A percentile compares a stretch with the other conserved stretches of the same genome.
phyloP scores from a whole-genome alignment of 2,329 filamentous ascomycete genomes.

The Aspergillus sojae region DNA sequence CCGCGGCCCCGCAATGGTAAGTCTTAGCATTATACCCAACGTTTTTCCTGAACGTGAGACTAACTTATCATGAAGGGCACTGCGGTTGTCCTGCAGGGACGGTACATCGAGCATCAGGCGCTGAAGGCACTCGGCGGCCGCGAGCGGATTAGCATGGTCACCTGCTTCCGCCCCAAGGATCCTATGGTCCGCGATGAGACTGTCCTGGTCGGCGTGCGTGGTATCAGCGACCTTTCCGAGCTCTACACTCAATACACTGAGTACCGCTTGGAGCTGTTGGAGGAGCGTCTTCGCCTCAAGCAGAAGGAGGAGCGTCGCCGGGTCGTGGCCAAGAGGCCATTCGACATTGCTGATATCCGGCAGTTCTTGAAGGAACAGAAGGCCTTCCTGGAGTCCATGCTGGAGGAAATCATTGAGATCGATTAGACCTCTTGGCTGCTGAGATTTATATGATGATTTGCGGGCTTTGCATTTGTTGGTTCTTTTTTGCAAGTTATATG shows the following conservation, averaged over 20 bases:
- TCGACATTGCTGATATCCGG: neutral
- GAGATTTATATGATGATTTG: neutral
- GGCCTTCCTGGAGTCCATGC: neutral
- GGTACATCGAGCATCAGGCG: constrained; percentile 7
- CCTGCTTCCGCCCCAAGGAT: neutral
- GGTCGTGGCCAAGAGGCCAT: neutral
- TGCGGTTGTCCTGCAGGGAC: constrained; percentile 7
- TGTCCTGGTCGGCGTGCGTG: neutral
- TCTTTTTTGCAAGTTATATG: neutral
- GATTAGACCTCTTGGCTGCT: neutral
- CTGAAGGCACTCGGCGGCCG: neutral
- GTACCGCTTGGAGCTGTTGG: neutral
- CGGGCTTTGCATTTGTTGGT: neutral
- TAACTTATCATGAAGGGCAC: neutral
- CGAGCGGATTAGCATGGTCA: constrained; percentile 8
- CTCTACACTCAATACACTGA: neutral
- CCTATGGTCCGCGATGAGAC: neutral
- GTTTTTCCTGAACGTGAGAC: no score
- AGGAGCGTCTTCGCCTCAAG: neutral
- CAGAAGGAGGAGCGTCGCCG: constrained; percentile 13
- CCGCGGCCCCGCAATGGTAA: neutral
- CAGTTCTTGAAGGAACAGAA: constrained; percentile 1
- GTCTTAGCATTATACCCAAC: neutral
- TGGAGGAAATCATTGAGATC: neutral
- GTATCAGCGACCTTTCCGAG: neutral